Percentiles rank a stretch among this genome's conserved stretches.
These are phyloP conservation scores for Noccaea caerulescens DNA, from an alignment of 345 rosid genomes.

Conservation along the genomic window DNA sequence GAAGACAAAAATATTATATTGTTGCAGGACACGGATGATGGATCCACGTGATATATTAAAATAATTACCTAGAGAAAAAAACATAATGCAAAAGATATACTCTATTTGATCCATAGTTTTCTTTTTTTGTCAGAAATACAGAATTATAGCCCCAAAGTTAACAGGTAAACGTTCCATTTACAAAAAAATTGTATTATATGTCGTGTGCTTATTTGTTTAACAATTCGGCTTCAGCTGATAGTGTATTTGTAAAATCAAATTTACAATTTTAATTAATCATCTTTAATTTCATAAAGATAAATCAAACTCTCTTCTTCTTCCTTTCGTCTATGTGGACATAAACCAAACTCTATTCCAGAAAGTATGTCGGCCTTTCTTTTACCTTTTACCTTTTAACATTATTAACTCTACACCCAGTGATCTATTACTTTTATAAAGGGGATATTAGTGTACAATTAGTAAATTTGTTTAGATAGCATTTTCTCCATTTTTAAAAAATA, in stretches of 20 bases:
- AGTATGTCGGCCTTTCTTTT: constrained; percentile 23
- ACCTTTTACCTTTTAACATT: constrained; percentile 35
- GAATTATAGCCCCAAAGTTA: constrained; percentile 11
- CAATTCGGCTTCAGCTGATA: constrained; percentile 5
- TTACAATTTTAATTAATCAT: constrained; percentile 13
- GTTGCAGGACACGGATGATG: constrained; percentile 33
- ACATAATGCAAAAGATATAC: constrained; percentile 5
- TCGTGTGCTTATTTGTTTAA: neutral
- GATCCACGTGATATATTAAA: neutral
- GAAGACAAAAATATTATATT: constrained; percentile 30
- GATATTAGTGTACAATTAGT: neutral
- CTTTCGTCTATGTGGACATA: neutral
- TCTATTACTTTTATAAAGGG: neutral
- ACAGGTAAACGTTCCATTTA: constrained; percentile 25
- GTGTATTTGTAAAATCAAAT: constrained; percentile 15
- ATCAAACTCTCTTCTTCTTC: neutral
- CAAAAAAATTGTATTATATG: neutral
- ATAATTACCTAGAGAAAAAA: neutral
- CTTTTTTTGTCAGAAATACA: neutral
- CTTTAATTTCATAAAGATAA: neutral
- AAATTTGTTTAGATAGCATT: neutral
- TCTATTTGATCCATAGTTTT: constrained; percentile 19
- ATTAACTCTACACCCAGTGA: constrained; percentile 3
- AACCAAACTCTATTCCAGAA: no score
- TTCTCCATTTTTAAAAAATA: neutral